Evolutionary conservation across 441 rosid genomes (phyloP), one percentile per base, ranked within the genome.

Genomic region (Adansonia rubrostipa): DNA sequence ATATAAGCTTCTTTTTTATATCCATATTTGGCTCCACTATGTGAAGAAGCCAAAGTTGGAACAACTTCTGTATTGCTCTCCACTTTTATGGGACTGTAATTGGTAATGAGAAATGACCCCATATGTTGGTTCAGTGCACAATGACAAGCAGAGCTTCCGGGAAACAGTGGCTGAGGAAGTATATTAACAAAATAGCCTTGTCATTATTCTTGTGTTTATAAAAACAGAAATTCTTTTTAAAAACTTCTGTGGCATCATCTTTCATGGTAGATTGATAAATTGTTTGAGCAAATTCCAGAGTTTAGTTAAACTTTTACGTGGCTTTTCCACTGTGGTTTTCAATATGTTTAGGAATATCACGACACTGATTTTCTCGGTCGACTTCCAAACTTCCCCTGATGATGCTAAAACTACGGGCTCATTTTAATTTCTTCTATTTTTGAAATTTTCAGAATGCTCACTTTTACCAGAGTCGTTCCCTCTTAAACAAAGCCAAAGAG

Each of bases 401-500:
- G 36, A 28, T 28, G 36, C 36, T 28, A 2, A 28, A 28, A 28
- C 36, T 28, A 28, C 1, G 33, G 40, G 57, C 13, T 73, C 0
- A 3, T 58, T 20, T 42, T 57, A 58, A 40, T 57, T 57, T 33
- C 9, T 56, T 9, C 3, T 42, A 5, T 42, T 48, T 58, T 48
- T 28, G 3, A 8, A 47, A 56, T 75, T 68, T 60, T 17, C 88
- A 92, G 97, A 92, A 92, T 80, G 78, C 78, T 47, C 56, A 65
- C 72, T 87, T 85, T 78, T 85, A 75, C 75, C 88, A 78, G 77
- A 82, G 79, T 72, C 91, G 93, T 11, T 40, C 72, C 13, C 56
- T 84, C 66, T 69, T 87, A 78, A 84, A 77, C 80, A 68, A 82
- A 77, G 97, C 89, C 54, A 89, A 73, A 78, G 87, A 82, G 5